Evolutionary conservation across 441 rosid genomes (phyloP), one percentile per base, ranked within the genome.

Genomic region (Aleurites moluccanus): DNA sequence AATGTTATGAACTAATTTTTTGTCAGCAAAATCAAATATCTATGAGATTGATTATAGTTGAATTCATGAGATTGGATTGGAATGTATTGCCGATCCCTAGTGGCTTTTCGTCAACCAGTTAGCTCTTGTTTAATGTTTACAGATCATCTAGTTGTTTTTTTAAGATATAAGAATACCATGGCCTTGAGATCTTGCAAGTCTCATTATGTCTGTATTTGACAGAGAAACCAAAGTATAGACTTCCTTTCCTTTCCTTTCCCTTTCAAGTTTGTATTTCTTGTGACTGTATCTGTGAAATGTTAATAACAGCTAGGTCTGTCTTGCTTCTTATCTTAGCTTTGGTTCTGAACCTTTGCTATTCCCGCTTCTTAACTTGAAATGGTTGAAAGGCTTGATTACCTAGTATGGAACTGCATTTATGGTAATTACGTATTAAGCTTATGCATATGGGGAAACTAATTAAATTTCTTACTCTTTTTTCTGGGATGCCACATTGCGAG

Each of bases 21-120:
- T 63, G 2, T 72, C 6, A 49, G 20, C 30, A 1, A 23, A 62
- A 13, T 44, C 44, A 15, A 16, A 25, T n/a, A 40, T 25, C 10
- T 11, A 21, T 56, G 50, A 55, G 64, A 69, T 53, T 55, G 55
- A n/a, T 28, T 65, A 18, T 6, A 44, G 25, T 74, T 74, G 23
- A 65, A 65, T 57, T 62, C 30, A 44, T 15, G 50, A 45, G 60
- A 16, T 33, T 28, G 33, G 9, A 42, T 59, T 42, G 61, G 73
- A 50, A 11, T 69, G 20, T 1, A 23, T 69, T 11, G 52, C 60
- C 47, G 7, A 60, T 75, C 16, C 42, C 13, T 75, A 33, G 71
- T 35, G 76, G 9, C 6, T 15, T 38, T 66, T 28, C 23, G 56
- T 16, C 3, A 49, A 16, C 15, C 18, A 4, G 50, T 33, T 33